These are phyloP conservation scores for Xerocomellus amylosporus DNA, from an alignment of 768 basidiomycete species.

Conservation along the genomic window DNA sequence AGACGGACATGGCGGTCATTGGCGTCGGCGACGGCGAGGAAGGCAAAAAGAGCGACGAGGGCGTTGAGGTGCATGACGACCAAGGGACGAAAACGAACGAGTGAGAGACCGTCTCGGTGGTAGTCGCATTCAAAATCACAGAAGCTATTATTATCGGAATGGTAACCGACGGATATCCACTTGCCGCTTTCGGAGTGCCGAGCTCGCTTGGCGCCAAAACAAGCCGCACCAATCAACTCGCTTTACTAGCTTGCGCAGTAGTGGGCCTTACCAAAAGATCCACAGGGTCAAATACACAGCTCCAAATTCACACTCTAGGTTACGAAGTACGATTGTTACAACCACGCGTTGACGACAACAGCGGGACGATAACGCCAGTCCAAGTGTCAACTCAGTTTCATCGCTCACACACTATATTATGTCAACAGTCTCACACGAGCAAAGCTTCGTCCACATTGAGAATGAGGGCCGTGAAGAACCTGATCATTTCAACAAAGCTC, in stretches of 20 bases:
- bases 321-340: background rate
- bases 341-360: background rate
- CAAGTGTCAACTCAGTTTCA: background rate
- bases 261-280: background rate
- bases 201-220: background rate
- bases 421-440: background rate
- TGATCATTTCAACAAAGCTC: conserved; percentile 58
- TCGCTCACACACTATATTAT: background rate
- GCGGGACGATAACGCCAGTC: background rate
- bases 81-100: conserved; percentile 6
- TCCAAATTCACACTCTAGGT: too few relatives aligned
- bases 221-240: too few relatives aligned
- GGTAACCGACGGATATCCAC: background rate
- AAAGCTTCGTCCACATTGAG: conserved; percentile 63
- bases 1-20: conserved; percentile 38
- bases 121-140: background rate
- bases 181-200: background rate
- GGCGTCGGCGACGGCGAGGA: conserved; percentile 39
- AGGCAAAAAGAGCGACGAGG: conserved; percentile 44
- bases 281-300: background rate
- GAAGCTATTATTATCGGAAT: background rate
- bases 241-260: too few relatives aligned
- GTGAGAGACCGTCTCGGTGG: background rate
- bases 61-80: conserved; percentile 44
- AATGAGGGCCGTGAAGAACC: conserved; percentile 63